These are phyloP conservation scores for Beta lomatogona DNA, from an alignment of 179 eudicot species.

Conservation along the genomic window DNA sequence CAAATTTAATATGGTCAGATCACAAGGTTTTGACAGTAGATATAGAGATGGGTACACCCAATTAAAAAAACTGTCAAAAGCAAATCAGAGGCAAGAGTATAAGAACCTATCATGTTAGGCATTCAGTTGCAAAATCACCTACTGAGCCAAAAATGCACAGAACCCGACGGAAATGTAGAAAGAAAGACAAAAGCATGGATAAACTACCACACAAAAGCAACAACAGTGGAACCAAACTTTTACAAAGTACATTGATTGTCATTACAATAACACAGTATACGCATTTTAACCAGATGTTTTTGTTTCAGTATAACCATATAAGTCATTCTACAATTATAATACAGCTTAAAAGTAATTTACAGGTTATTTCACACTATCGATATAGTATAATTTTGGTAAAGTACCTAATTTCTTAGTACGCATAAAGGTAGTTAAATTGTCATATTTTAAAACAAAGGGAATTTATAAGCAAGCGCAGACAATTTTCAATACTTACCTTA, in stretches of 20 bases:
- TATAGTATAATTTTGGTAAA: background rate
- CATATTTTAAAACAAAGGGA: background rate
- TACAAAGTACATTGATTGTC: background rate
- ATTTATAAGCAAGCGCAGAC: background rate
- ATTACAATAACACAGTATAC: too few species aligned
- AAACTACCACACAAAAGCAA: background rate
- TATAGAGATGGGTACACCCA: background rate
- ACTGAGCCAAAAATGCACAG: background rate
- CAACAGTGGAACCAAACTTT: background rate
- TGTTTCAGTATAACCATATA: too few species aligned
- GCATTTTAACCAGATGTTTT: too few species aligned
- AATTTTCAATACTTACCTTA: conserved; percentile 52
- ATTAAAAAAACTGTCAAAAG: background rate
- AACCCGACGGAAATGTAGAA: background rate
- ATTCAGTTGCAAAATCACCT: background rate
- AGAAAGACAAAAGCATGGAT: background rate
- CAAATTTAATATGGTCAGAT: too few species aligned
- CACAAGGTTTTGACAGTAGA: too few species aligned
- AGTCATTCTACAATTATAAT: too few species aligned
- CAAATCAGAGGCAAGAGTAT: background rate
- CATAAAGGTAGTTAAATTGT: background rate
- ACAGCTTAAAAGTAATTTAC: too few species aligned
- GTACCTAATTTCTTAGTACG: background rate
- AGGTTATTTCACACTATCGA: background rate
- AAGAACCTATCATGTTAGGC: background rate